These are phyloP conservation scores for Pseudophaeomoniella oleicola DNA, from an alignment of 2,329 filamentous ascomycete species.

Conservation along the genomic window DNA sequence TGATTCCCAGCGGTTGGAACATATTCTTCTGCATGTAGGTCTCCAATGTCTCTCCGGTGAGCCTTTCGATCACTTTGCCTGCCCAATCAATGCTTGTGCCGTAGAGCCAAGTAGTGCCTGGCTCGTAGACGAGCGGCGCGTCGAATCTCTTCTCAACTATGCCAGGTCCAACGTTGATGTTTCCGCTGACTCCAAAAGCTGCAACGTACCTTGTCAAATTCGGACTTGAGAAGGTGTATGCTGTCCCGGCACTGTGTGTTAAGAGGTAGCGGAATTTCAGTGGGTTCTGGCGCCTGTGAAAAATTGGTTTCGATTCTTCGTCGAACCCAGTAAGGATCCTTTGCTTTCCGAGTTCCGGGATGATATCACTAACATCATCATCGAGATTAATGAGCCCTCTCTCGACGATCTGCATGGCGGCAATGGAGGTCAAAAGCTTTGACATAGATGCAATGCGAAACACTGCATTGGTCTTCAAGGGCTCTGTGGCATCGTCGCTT, in stretches of 20 bases:
- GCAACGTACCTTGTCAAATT: conserved; percentile 19
- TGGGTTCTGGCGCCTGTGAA: conserved; percentile 11
- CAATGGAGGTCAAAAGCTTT: conserved; percentile 36
- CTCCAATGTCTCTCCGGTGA: conserved; percentile 28
- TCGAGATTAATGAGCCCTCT: conserved; percentile 32
- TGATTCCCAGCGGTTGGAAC: conserved; percentile 30
- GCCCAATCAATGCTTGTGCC: conserved; percentile 37
- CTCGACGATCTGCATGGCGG: conserved; percentile 41
- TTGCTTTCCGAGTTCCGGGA: conserved; percentile 34
- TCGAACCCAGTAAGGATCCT: conserved; percentile 34
- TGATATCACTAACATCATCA: conserved; percentile 27
- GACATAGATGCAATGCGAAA: conserved; percentile 23
- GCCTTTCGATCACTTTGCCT: conserved; percentile 34
- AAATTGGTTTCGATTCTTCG: conserved; percentile 19
- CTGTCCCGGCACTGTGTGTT: conserved; percentile 33
- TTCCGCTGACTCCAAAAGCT: neutral
- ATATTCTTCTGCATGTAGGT: conserved; percentile 31
- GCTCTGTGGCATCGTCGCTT: conserved; percentile 23
- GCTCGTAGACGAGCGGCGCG: conserved; percentile 34
- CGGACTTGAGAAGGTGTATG: conserved; percentile 30
- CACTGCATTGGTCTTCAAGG: conserved; percentile 22
- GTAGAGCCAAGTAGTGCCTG: conserved; percentile 37
- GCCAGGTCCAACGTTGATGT: conserved; percentile 8
- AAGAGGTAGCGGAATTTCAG: conserved; percentile 10
- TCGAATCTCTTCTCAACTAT: conserved; percentile 28